These are phyloP conservation scores for Sequoia sempervirens DNA, from an alignment of 75 land plant species.

Conservation along the genomic window DNA sequence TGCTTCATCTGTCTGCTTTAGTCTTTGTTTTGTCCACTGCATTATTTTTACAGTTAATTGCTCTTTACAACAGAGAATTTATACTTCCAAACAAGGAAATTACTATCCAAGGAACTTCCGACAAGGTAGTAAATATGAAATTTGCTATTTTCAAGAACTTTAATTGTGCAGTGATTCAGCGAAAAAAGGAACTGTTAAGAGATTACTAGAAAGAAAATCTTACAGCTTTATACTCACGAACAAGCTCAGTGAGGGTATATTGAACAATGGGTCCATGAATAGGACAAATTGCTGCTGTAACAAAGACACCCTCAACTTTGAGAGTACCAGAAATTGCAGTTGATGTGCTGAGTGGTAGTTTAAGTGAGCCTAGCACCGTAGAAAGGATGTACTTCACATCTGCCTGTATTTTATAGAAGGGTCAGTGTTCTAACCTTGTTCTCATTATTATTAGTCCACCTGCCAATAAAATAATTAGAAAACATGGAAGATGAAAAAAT, in stretches of 20 bases:
- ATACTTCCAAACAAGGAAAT: slow-evolving; percentile 2
- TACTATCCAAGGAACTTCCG: not conserved
- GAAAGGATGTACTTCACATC: slow-evolving; percentile 37
- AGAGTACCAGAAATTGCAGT: slow-evolving; percentile 11
- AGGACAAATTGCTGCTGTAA: slow-evolving; percentile 45
- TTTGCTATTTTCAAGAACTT: not conserved
- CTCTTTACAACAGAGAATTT: not conserved
- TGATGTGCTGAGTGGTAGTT: slow-evolving; percentile 28
- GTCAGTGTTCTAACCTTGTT: not conserved
- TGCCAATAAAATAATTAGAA: not conserved
- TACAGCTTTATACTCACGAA: slow-evolving; percentile 43
- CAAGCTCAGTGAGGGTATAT: slow-evolving; percentile 46
- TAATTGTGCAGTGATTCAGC: not conserved
- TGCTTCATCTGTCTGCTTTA: slow-evolving; percentile 33
- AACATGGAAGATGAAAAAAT: not conserved
- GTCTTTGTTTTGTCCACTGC: slow-evolving; percentile 43
- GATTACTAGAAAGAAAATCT: slow-evolving; percentile 11
- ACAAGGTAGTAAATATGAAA: not conserved
- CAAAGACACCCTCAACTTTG: slow-evolving; percentile 14
- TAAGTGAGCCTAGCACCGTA: slow-evolving; percentile 22
- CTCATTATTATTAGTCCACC: not conserved
- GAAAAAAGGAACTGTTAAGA: not conserved
- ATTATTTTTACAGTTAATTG: slow-evolving; percentile 13
- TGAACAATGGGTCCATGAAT: slow-evolving; percentile 51
- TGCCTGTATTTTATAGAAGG: slow-evolving; percentile 19